Evolutionary conservation across 2,329 filamentous ascomycete genomes (phyloP).

Genomic region (Calonectria hawksworthii): DNA sequence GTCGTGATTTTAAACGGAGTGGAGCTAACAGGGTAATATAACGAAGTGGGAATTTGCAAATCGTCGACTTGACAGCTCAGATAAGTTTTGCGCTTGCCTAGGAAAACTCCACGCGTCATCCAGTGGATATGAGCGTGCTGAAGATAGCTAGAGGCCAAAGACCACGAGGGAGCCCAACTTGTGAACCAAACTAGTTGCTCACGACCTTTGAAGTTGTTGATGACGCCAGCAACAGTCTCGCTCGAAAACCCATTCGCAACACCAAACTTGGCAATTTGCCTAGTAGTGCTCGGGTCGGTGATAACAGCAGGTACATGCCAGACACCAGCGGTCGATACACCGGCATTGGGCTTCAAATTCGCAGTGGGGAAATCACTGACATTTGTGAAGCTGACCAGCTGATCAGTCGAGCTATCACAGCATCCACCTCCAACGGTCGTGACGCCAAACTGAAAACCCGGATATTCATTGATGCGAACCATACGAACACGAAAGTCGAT

Average conservation of each 20-base stretch:
- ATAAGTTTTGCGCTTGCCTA: slow-evolving; percentile 34
- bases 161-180: slow-evolving; percentile 33
- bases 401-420: slow-evolving; percentile 9
- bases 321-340: slow-evolving; percentile 31
- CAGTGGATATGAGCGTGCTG: slow-evolving; percentile 34
- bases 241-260: slow-evolving; percentile 18
- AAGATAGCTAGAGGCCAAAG: slow-evolving; percentile 28
- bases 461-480: slow-evolving; percentile 33
- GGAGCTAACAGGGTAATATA: slow-evolving; percentile 27
- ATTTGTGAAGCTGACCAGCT: slow-evolving; percentile 30
- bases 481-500: slow-evolving; percentile 23
- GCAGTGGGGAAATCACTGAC: slow-evolving; percentile 29
- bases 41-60: slow-evolving; percentile 25
- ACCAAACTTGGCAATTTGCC: slow-evolving; percentile 31
- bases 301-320: slow-evolving; percentile 32
- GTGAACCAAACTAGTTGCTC: slow-evolving; percentile 35
- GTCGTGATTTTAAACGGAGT: slow-evolving; percentile 31
- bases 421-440: not conserved
- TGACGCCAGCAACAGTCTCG: slow-evolving; percentile 31
- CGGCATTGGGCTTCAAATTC: slow-evolving; percentile 27
- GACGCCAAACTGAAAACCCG: slow-evolving; percentile 24
- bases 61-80: slow-evolving; percentile 32
- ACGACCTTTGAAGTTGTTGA: slow-evolving; percentile 30
- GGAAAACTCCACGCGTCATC: slow-evolving; percentile 34
- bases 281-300: slow-evolving; percentile 21